Evolutionary conservation across 805 yeast species (phyloP).

Genomic region (Candida silvatica): DNA sequence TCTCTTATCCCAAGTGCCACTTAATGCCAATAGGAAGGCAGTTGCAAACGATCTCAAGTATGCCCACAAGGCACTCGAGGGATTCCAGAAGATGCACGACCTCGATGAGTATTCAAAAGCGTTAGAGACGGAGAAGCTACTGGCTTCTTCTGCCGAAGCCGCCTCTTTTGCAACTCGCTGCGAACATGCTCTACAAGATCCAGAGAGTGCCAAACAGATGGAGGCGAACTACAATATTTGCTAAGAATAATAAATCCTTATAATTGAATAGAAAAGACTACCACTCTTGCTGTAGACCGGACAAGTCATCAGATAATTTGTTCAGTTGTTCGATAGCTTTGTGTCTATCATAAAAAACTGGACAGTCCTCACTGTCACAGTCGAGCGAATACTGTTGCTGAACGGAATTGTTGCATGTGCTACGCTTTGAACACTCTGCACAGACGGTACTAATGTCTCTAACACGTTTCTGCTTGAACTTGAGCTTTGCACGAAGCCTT

Average conservation of each 20-base stretch:
- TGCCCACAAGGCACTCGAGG: slow-evolving; percentile 31
- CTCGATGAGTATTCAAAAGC: slow-evolving; percentile 30
- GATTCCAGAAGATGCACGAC: slow-evolving; percentile 32
- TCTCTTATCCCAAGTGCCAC: slow-evolving; percentile 22
- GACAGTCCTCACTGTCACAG: slow-evolving; percentile 62
- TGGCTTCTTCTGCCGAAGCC: too few species aligned
- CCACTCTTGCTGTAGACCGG: slow-evolving; percentile 16
- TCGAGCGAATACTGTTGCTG: slow-evolving; percentile 22
- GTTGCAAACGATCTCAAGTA: slow-evolving; percentile 13
- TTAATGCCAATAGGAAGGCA: slow-evolving; percentile 6
- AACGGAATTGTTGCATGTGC: slow-evolving; percentile 9
- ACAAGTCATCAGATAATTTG: slow-evolving; percentile 3
- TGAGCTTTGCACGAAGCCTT: slow-evolving; percentile 21
- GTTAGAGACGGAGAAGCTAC: slow-evolving; percentile 29
- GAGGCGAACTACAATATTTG: slow-evolving; percentile 15
- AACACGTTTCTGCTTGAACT: slow-evolving; percentile 19
- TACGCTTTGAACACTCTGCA: slow-evolving; percentile 24
- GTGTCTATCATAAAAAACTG: slow-evolving; percentile 46
- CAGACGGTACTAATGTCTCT: slow-evolving; percentile 26
- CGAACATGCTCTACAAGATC: slow-evolving; percentile 1
- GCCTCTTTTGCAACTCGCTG: too few species aligned
- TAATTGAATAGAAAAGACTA: slow-evolving; percentile 4
- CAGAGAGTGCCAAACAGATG: not conserved
- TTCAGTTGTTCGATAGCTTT: slow-evolving; percentile 28
- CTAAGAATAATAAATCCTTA: slow-evolving; percentile 4